Evolutionary conservation across 768 basidiomycete genomes (phyloP), one percentile per base, ranked within the genome.

Genomic region (Crassisporium funariophilum): DNA sequence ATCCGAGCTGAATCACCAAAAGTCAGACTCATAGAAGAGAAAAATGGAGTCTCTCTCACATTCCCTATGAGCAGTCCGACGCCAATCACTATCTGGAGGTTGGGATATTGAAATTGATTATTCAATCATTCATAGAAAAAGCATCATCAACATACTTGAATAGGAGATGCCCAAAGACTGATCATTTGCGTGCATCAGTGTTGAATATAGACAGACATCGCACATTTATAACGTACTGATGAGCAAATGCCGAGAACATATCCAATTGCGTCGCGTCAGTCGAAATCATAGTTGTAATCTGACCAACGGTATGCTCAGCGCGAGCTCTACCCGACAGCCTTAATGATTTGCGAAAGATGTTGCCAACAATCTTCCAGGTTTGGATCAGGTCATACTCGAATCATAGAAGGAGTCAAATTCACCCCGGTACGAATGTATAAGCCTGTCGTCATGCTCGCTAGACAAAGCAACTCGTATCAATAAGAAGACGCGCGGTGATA

Each of bases 211-310:
- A n/a, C 33, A n/a, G 40, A 5, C 16, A 36, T n/a, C 29, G 27
- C 7, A 31, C 2, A 44, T 21, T n/a, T n/a, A 29, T 6, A 4
- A 60, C 72, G 47, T 35, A 75, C 73, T 69, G 68, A 56, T 75
- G 74, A 10, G 56, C 71, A 39, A 68, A 74, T 5, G 59, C 69
- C n/a, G 68, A 62, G 55, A 78, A 72, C 12, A 66, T 53, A 49
- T 84, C 84, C 17, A 86, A 59, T 36, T 79, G 75, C 4, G 75
- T 73, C 0, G 82, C 66, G 56, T 89, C 86, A 10, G 80, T 75
- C 1, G 82, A 81, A 5, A 88, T 83, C 71, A 88, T 78, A 0
- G 84, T 88, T 8, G 80, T 85, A 39, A 87, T 81, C 57, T 84
- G 72, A 0, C 86, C 86, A 33, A 80, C 79, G 15, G 74, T 79